These are phyloP conservation scores for Microbotryum saponariae DNA, from an alignment of 1,284 basidiomycete genomes.

Conservation along the genomic window DNA sequence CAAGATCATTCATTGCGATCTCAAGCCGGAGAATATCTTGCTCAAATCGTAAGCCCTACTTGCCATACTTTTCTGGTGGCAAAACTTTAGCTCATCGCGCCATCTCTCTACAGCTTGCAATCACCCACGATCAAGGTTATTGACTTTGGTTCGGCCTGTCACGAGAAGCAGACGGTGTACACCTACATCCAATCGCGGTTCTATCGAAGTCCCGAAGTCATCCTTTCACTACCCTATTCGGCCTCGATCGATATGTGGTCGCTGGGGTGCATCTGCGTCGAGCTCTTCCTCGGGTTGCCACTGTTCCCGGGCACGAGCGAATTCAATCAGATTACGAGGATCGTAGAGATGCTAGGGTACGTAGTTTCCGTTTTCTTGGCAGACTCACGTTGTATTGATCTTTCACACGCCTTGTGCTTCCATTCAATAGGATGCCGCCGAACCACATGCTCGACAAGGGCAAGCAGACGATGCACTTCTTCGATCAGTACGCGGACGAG, in stretches of 20 bases:
- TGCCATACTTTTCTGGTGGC: neutral
- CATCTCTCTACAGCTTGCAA: slow-evolving; percentile 59
- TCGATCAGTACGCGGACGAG: slow-evolving; percentile 67
- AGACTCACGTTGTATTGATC: neutral
- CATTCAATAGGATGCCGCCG: slow-evolving; percentile 62
- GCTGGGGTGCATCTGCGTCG: slow-evolving; percentile 90
- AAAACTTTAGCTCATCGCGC: neutral
- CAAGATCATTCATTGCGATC: slow-evolving; percentile 91
- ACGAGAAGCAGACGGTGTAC: slow-evolving; percentile 97
- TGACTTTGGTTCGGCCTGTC: slow-evolving; percentile 97
- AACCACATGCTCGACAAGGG: slow-evolving; percentile 89
- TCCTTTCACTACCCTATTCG: slow-evolving; percentile 89
- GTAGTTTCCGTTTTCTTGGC: slow-evolving; percentile 33
- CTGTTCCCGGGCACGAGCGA: slow-evolving; percentile 98
- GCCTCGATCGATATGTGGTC: slow-evolving; percentile 95
- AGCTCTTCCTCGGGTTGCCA: slow-evolving; percentile 91
- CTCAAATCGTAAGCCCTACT: slow-evolving; percentile 67
- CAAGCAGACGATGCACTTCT: slow-evolving; percentile 92
- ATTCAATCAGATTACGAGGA: slow-evolving; percentile 94
- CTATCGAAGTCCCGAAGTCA: slow-evolving; percentile 95
- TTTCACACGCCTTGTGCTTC: too few species aligned
- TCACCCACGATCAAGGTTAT: slow-evolving; percentile 98
- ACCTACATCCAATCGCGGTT: slow-evolving; percentile 99
- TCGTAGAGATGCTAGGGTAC: slow-evolving; percentile 96
- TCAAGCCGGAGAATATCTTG: slow-evolving; percentile 94